phyloP scores from a whole-genome alignment of 768 basidiomycete species.

The Pleurotus pulmonarius region DNA sequence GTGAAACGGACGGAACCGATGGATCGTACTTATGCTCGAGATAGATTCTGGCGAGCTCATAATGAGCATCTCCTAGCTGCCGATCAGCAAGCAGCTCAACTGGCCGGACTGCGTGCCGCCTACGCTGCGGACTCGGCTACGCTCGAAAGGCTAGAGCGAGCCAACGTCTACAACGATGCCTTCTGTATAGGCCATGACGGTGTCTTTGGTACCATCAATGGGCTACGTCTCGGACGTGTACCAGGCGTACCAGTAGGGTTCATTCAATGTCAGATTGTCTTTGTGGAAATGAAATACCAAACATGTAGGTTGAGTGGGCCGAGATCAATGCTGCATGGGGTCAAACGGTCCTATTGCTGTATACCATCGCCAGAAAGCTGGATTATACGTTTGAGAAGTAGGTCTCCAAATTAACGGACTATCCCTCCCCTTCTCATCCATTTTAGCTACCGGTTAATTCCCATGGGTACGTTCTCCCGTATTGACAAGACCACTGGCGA shows the following conservation, averaged over 20 bases:
- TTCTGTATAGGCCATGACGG: constrained; percentile 96
- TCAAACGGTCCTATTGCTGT: constrained; percentile 85
- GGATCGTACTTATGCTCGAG: constrained; percentile 8
- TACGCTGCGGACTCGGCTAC: constrained; percentile 75
- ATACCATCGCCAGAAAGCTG: constrained; percentile 89
- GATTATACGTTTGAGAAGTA: constrained; percentile 87
- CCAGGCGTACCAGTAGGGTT: constrained; percentile 71
- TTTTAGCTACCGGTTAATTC: constrained; percentile 80
- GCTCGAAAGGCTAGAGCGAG: constrained; percentile 81
- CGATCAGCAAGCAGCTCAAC: constrained; percentile 64
- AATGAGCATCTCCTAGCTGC: constrained; percentile 66
- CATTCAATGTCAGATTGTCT: neutral
- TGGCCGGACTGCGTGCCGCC: constrained; percentile 71
- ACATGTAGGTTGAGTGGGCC: constrained; percentile 85
- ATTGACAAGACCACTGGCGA: constrained; percentile 83
- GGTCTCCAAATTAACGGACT: constrained; percentile 17
- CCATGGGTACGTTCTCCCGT: constrained; percentile 93
- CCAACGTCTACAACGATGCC: constrained; percentile 94
- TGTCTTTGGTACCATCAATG: constrained; percentile 97
- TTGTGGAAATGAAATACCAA: constrained; percentile 8
- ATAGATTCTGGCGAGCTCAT: constrained; percentile 79
- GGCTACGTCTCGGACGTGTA: constrained; percentile 85
- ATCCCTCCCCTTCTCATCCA: constrained; percentile 1
- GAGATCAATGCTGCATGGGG: constrained; percentile 99
- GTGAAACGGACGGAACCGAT: constrained; percentile 22